A percentile compares a stretch with the other conserved stretches of the same genome.
phyloP scores from a whole-genome alignment of 345 rosid genomes.

The rapeseed (Brassica napus) region Da-Ae NC_063449.1:5683001-5683500 shows the following conservation, averaged over 20 bases:
- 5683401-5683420: background rate
- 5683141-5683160: background rate
- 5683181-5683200: background rate
- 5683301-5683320: background rate
- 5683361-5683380: background rate
- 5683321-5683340: slow-evolving; percentile 6
- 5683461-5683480: background rate
- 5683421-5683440: slow-evolving; percentile 12
- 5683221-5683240: background rate
- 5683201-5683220: background rate
- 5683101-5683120: background rate
- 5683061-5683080: background rate
- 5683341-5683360: background rate
- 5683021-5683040: too few species aligned
- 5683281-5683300: slow-evolving; percentile 18
- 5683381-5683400: background rate
- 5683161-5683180: background rate
- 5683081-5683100: background rate
- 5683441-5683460: slow-evolving; percentile 10
- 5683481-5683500: background rate
- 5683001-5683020: too few species aligned
- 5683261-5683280: background rate
- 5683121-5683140: background rate
- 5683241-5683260: background rate
- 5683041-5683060: too few species aligned